Base-by-base conservation (phyloP, 2,329 filamentous ascomycete species). In the Penicillium sclerotiorum region DNA sequence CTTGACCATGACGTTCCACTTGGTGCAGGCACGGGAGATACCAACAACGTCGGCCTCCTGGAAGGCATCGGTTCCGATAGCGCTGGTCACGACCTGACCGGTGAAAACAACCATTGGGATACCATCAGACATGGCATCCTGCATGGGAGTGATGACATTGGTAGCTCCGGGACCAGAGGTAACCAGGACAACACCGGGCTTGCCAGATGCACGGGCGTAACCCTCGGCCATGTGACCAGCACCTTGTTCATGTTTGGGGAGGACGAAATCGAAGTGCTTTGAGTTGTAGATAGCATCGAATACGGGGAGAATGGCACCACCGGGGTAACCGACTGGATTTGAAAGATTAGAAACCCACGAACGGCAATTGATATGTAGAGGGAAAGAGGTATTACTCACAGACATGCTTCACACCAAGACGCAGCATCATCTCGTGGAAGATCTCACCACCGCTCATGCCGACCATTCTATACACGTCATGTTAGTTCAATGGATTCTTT, bases 271-370 rank as follows among this genome's bases (percentile, higher is more conserved):
- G 77, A 97, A 96, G 75, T 96, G 88, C 78, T 89, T 86, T 50
- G 93, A 97, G 79, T 96, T 96, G 82, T 95, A 95, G 70, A 99
- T 97, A 67, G 94, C 94, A 73, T 99, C 94, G 78, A 96, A 97
- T 36, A 97, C 93, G 64, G 94, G 94, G 28, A 97, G 86, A 75
- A 97, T 97, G 59, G 94, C 92, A 69, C 94, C 93, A 65, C 93
- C 93, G 60, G 93, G 90, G 76, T 97, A 97, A 55, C 88, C 88
- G 67, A 92, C 86, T 89, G 56, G 52, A 32, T 25, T 28, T 37
- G 9, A 20, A 28, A 2, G 32, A 8, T 23, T 8, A 30, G n/a
- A 21, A 50, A 40, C n/a, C n/a, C n/a, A n/a, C n/a, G 59, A 20
- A 53, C 38, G 17, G 46, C 4, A 32, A 6, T 32, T 11, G 11